phyloP scores from a whole-genome alignment of 495 filamentous ascomycete genomes.

The Talaromyces liani region DNA sequence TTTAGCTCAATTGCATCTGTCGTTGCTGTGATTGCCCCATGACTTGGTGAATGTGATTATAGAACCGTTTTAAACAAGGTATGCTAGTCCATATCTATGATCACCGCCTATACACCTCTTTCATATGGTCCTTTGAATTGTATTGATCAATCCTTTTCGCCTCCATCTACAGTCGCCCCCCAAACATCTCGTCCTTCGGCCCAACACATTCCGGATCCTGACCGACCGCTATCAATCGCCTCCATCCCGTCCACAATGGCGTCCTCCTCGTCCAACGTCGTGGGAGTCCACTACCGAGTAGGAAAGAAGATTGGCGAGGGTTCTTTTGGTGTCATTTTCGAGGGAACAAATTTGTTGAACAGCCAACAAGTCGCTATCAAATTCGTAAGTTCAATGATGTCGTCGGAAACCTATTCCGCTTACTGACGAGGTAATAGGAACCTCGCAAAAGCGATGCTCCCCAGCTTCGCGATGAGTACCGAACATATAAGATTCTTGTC shows the following conservation, averaged over 20 bases:
- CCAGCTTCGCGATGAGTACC: constrained; percentile 96
- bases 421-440: constrained; percentile 53
- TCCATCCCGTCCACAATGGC: constrained; percentile 50
- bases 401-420: neutral
- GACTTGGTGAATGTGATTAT: neutral
- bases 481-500: constrained; percentile 98
- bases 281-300: constrained; percentile 97
- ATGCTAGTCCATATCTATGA: neutral
- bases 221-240: neutral
- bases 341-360: constrained; percentile 97
- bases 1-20: constrained; percentile 3
- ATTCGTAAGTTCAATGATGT: constrained; percentile 63
- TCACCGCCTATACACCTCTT: neutral
- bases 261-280: constrained; percentile 94
- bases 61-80: neutral
- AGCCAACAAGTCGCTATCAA: constrained; percentile 99
- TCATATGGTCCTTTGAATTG: neutral
- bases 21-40: neutral
- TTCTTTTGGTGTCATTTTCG: constrained; percentile 98
- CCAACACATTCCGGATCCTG: neutral
- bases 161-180: neutral
- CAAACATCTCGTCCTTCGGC: neutral
- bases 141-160: neutral
- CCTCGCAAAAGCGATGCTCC: constrained; percentile 97
- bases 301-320: constrained; percentile 99